Base-by-base conservation (phyloP, 768 basidiomycete genomes). In the Polyporus arcularius region DNA sequence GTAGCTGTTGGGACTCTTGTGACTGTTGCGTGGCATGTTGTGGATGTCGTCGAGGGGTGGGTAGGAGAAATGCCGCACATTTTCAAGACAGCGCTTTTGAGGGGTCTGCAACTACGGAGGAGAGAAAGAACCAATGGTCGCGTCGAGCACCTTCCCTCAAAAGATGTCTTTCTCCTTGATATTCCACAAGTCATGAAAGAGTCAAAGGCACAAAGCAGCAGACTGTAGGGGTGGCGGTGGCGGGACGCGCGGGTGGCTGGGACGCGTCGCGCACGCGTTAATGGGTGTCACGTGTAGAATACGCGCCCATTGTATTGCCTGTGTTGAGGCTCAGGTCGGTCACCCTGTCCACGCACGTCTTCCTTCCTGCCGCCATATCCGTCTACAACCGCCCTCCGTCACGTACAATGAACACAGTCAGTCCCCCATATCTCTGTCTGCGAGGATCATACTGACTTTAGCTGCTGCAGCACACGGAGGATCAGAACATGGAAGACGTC, bases 401-500 rank as follows among this genome's bases (percentile, higher is more conserved):
- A 21, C 26, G 21, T 15, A 60, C 11, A 43, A 64, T 67, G 65
- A 60, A 67, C 45, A 59, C 58, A 43, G 65, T 67, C 52, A 16
- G 55, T 16, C 35, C 7, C 12, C 15, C 6, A 42, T 16, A 32
- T 46, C 31, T 15, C 18, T 26, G 18, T 43, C 48, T 14, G 4
- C 30, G n/a, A 12, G 40, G 8, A 4, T 46, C 30, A 4, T 28
- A 30, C 50, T 30, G 28, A 59, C 11, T 48, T n/a, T 42, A 4
- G 10, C 18, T 26, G 28, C 26, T 42, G 16, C 58, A 64, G 63
- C 58, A 48, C 48, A 60, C 55, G 28, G 62, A 63, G 55, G 67
- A 63, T 58, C 62, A 66, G 42, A 63, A 63, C 42, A 70, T 68
- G 67, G 63, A 67, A 54, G 62, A 63, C 57, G 62, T 63, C 65